Base-by-base conservation (phyloP, 371 early-diverging fungal species). In the Dichotomocladium elegans region DNA sequence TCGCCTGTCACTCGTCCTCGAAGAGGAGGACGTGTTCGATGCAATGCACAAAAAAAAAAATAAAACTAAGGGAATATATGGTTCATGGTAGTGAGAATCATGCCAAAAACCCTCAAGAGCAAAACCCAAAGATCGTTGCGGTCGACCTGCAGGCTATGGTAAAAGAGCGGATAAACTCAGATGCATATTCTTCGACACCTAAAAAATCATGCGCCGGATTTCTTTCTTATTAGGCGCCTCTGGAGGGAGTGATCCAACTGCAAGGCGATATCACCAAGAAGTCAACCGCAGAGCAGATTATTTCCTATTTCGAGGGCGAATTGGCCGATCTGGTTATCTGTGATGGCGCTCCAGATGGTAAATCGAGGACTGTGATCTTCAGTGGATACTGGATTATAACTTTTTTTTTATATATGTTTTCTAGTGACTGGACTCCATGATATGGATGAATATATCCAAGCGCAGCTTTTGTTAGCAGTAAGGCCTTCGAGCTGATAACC, bases 231-330 rank as follows among this genome's bases (percentile, higher is more conserved):
- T 51, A 86, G 88, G 94, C 93, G 0, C 98, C 99, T 30, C 77
- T 99, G 19, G 86, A 88, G 4, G 96, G 94, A 11, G 99, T 98
- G 25, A 83, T 88, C 45, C 91, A 94, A 67, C 63, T 99, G 29
- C 96, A 99, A 68, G 99, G 97, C 46, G 99, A 99, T 73, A 99
- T 99, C 50, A 99, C 99, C n/a, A 91, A 96, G 61, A 68, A 83
- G 48, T 82, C 87, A 21, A 99, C 99, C 4, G 94, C 94, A 3
- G 86, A 92, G 51, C 81, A 89, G 61, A 97, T 99, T 50, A 81
- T 92, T 42, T 75, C 85, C 2, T 85, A 88, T 51, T 94, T 99
- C 69, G 89, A 91, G 40, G 94, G 94, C 26, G 79, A 84, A 43
- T 70, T 85, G 68, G 96, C 95, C 0, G 99, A 99, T 65, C 71